These are phyloP conservation scores for Zymoseptoria passerinii DNA, from an alignment of 2,329 filamentous ascomycete genomes.

Conservation along the genomic window DNA sequence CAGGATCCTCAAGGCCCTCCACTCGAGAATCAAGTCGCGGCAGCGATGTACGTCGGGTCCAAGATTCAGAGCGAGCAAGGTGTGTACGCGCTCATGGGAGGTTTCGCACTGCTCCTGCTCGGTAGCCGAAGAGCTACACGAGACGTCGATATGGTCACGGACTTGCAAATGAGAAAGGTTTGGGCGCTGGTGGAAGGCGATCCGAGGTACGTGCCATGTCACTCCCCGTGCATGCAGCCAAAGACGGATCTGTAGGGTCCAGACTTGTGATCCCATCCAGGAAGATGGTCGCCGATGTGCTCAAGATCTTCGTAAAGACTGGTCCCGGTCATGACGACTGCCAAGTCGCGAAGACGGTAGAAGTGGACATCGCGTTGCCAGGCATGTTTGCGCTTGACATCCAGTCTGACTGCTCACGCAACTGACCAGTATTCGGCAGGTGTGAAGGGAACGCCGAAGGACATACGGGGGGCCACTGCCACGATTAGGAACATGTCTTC, in stretches of 20 bases:
- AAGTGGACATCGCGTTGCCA: conserved; percentile 1
- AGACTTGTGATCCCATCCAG: too few relatives aligned
- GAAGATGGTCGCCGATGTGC: neutral
- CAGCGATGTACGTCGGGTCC: neutral
- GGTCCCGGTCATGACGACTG: conserved; percentile 1
- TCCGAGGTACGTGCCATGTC: too few relatives aligned
- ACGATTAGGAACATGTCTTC: neutral
- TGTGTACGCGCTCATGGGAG: neutral
- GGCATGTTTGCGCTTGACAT: too few relatives aligned
- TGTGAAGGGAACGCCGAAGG: too few relatives aligned
- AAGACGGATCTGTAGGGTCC: too few relatives aligned
- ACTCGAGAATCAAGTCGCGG: neutral
- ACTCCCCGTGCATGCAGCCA: too few relatives aligned
- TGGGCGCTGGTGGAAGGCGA: neutral
- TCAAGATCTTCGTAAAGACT: conserved; percentile 8
- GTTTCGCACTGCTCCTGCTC: too few relatives aligned
- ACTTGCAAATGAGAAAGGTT: neutral
- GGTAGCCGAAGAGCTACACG: too few relatives aligned
- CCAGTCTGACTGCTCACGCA: too few relatives aligned
- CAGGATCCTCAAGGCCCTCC: neutral
- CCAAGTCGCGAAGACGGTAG: neutral
- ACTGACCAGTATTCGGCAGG: too few relatives aligned
- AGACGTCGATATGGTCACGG: neutral
- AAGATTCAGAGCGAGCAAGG: neutral
- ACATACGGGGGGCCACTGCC: neutral